These are phyloP conservation scores for Leccinum boreale DNA, from an alignment of 768 basidiomycete genomes.

Conservation along the genomic window DNA sequence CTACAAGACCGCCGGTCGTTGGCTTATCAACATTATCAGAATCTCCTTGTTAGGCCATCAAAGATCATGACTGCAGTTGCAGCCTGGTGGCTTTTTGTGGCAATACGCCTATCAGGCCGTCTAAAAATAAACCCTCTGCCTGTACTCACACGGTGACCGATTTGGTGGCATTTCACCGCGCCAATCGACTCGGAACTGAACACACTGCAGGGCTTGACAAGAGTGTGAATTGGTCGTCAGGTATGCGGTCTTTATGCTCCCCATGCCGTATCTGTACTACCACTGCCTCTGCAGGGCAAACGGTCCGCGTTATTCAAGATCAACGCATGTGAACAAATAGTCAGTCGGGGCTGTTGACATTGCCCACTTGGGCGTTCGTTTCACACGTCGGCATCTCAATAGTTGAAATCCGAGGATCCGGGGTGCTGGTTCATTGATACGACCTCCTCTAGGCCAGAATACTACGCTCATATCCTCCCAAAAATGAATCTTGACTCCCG, in stretches of 20 bases:
- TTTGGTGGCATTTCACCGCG: too few relatives aligned
- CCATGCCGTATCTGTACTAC: background rate
- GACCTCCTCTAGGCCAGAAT: background rate
- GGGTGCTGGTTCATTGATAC: background rate
- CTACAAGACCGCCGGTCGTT: constrained; percentile 18
- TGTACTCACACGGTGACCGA: too few relatives aligned
- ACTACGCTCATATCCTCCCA: background rate
- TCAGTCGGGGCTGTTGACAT: background rate
- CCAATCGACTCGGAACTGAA: too few relatives aligned
- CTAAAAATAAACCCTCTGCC: too few relatives aligned
- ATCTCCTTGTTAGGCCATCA: too few relatives aligned
- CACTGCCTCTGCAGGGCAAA: background rate
- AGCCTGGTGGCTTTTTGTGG: too few relatives aligned
- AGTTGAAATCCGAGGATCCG: background rate
- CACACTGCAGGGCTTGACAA: background rate
- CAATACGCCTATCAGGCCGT: too few relatives aligned
- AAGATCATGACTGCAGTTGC: too few relatives aligned
- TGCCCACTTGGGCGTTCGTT: background rate
- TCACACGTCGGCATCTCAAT: background rate
- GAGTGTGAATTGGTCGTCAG: background rate
- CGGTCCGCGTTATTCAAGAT: background rate
- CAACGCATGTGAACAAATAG: background rate
- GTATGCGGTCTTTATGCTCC: background rate
- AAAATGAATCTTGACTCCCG: background rate
- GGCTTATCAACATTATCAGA: too few relatives aligned